These are phyloP conservation scores for Vaucheria bursata DNA, from an alignment of 352 stramenopile genomes.

Conservation along the genomic window DNA sequence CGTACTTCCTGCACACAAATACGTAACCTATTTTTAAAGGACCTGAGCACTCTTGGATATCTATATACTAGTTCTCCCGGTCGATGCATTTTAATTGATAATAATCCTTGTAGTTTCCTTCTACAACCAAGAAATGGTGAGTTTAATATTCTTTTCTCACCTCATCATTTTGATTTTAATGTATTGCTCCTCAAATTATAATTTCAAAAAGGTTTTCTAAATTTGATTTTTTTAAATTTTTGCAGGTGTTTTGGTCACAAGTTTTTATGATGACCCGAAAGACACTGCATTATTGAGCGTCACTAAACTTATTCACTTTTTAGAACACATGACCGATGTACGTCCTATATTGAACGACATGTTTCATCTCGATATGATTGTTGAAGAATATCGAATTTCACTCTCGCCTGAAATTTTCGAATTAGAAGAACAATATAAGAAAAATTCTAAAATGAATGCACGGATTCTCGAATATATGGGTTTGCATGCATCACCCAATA, in stretches of 20 bases:
- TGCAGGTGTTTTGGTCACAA: constrained; percentile 81
- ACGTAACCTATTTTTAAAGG: constrained; percentile 75
- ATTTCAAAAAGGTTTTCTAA: neutral
- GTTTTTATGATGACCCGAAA: constrained; percentile 85
- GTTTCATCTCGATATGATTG: constrained; percentile 84
- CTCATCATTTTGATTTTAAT: neutral
- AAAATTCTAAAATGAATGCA: too few species aligned
- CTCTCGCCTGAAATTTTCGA: too few species aligned
- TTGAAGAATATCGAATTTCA: constrained; percentile 58
- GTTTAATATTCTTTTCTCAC: neutral
- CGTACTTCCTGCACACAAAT: constrained; percentile 76
- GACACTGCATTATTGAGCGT: constrained; percentile 83
- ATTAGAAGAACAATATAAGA: too few species aligned
- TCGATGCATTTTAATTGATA: constrained; percentile 89
- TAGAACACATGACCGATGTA: constrained; percentile 83
- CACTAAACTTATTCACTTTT: constrained; percentile 80
- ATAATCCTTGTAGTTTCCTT: constrained; percentile 93
- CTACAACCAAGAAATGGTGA: constrained; percentile 83
- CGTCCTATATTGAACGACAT: constrained; percentile 83
- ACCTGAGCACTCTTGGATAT: constrained; percentile 62
- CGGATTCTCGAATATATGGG: too few species aligned
- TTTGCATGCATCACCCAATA: too few species aligned
- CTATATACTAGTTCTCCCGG: constrained; percentile 55
- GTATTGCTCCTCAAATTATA: neutral
- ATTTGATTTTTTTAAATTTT: neutral